Percentiles rank a stretch among this genome's conserved stretches.
Conservation (phyloP, 176 grass and related monocot species). For the Elaeis guineensis region DNA sequence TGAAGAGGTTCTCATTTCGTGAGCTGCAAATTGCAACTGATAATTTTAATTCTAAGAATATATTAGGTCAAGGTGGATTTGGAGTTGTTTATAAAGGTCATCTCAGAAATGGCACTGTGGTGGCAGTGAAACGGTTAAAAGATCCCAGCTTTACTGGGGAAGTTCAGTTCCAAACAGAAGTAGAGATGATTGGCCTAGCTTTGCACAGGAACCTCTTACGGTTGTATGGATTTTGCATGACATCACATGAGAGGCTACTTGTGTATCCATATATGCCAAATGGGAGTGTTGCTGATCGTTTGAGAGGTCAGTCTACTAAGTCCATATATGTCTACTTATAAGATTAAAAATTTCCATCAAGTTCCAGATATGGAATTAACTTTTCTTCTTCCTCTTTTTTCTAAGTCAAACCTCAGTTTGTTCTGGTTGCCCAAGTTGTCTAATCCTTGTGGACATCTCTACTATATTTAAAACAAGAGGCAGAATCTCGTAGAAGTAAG, state of each 20-base stretch:
- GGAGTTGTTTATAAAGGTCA: constrained; percentile 91
- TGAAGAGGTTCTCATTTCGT: constrained; percentile 74
- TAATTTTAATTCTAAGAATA: constrained; percentile 70
- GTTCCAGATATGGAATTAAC: too few species aligned
- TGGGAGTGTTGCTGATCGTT: constrained; percentile 86
- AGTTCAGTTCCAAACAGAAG: constrained; percentile 97
- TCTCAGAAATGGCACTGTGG: constrained; percentile 65
- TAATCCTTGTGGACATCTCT: too few species aligned
- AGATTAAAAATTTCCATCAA: too few species aligned
- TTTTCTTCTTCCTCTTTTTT: too few species aligned
- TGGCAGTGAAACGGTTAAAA: constrained; percentile 88
- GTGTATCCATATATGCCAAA: constrained; percentile 97
- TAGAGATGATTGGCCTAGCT: constrained; percentile 93
- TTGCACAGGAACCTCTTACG: constrained; percentile 88
- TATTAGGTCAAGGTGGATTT: constrained; percentile 92
- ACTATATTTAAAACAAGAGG: too few species aligned
- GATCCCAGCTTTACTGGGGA: constrained; percentile 84
- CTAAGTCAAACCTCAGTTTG: too few species aligned
- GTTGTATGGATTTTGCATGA: constrained; percentile 96
- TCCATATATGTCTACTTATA: not conserved
- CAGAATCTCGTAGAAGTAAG: too few species aligned
- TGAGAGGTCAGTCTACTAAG: constrained; percentile 59
- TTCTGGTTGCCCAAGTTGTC: too few species aligned
- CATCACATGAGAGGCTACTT: constrained; percentile 67
- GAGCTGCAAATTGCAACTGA: constrained; percentile 77